A percentile compares a stretch with the other conserved stretches of the same genome.
phyloP scores from a whole-genome alignment of 2,329 filamentous ascomycete genomes.

The Clonostachys solani region DNA sequence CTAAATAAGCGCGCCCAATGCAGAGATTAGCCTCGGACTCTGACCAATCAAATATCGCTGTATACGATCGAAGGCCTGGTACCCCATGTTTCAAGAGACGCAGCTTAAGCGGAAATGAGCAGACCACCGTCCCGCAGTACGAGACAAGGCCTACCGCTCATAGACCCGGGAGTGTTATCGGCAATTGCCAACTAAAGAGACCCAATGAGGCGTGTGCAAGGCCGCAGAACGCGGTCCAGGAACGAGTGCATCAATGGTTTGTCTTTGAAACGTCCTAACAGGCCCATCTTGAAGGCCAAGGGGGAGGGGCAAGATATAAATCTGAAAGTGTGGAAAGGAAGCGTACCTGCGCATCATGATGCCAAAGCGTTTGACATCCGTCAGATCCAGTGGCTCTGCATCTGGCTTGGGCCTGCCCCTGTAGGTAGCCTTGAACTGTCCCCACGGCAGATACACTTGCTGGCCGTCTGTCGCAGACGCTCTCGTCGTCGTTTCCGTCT shows the following conservation, averaged over 20 bases:
- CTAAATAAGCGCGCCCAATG: constrained; percentile 30
- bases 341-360: constrained; percentile 77
- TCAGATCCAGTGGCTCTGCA: constrained; percentile 53
- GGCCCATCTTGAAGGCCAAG: not conserved
- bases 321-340: not conserved
- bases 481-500: not conserved
- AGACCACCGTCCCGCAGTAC: not conserved
- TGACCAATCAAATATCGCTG: no score
- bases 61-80: no score
- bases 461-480: not conserved
- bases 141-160: not conserved
- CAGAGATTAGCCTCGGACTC: constrained; percentile 6
- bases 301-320: not conserved
- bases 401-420: constrained; percentile 62
- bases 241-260: not conserved
- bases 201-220: no score
- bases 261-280: not conserved
- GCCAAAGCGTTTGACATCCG: constrained; percentile 60
- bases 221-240: no score
- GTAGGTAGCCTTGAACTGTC: constrained; percentile 66
- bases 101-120: not conserved
- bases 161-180: not conserved
- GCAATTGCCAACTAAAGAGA: no score
- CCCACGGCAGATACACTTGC: constrained; percentile 57
- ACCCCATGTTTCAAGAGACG: not conserved